Base-by-base conservation (phyloP, 148 eudicot genomes). In the Fagopyrum esculentum region DNA sequence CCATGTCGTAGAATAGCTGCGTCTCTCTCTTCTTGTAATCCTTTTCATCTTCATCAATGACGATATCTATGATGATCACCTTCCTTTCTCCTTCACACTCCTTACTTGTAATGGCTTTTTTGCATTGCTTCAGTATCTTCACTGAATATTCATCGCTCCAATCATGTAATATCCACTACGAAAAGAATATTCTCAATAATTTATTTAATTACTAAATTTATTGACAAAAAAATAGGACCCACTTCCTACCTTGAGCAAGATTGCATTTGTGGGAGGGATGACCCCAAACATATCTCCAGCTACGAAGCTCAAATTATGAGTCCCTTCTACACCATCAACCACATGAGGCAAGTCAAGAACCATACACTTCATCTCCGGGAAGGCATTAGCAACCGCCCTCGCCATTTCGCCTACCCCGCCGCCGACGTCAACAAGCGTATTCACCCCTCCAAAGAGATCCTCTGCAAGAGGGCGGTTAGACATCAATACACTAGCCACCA, bases 211-310 rank as follows among this genome's bases (percentile, higher is more conserved):
- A 35, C 40, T 35, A 35, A 22, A 35, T 35, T 35, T 35, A 35
- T 0, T 35, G 40, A 35, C 40, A 2, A 1, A 35, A 22, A 35
- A 35, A 35, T 35, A 35, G 40, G 40, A 35, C 40, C 3, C 2
- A 35, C 40, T 35, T 35, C 26, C 26, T 35, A 83, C 88, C 88
- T 83, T 83, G 40, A 85, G 80, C 10, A 86, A 73, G 3, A 82
- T 48, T 2, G 56, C 83, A 71, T 86, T 74, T 46, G 85, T 83
- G 4, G 45, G 44, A 63, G 88, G 88, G 80, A 85, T 79, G 1
- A 74, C 71, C 19, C 71, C 68, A 69, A 85, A 79, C 88, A 83
- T 80, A 64, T 86, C 79, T 6, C 85, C 89, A 26, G 85, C 78
- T 3, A 79, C 51, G 75, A 49, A 79, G 15, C 40, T 60, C 78